A percentile compares a stretch with the other conserved stretches of the same genome.
Conservation (phyloP, 2,329 filamentous ascomycete genomes). For the Zymoseptoria ardabiliae region DNA sequence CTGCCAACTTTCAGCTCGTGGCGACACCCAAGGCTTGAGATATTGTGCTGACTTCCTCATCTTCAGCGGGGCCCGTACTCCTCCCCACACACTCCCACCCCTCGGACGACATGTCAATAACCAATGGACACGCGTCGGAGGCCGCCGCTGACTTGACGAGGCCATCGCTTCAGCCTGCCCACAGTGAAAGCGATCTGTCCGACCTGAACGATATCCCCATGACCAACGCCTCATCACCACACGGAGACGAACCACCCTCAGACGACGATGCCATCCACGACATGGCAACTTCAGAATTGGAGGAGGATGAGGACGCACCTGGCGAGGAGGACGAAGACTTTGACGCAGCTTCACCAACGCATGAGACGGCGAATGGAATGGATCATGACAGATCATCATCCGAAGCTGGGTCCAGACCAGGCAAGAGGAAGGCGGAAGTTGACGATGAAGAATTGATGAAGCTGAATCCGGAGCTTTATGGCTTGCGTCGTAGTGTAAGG, state of each 20-base stretch:
- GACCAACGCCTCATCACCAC: constrained; percentile 35
- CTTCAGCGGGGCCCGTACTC: constrained; percentile 54
- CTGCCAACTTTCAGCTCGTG: constrained; percentile 27
- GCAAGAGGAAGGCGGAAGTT: constrained; percentile 58
- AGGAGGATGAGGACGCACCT: constrained; percentile 43
- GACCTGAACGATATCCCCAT: constrained; percentile 55
- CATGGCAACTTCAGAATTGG: constrained; percentile 40
- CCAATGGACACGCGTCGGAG: constrained; percentile 60
- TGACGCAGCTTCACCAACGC: constrained; percentile 55
- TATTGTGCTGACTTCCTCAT: constrained; percentile 37
- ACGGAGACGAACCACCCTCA: constrained; percentile 34
- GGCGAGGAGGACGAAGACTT: constrained; percentile 60
- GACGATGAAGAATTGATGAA: constrained; percentile 73
- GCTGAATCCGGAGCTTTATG: constrained; percentile 91
- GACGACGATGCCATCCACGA: constrained; percentile 39
- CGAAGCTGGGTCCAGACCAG: constrained; percentile 58
- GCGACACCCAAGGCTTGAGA: constrained; percentile 22
- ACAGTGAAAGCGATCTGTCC: constrained; percentile 69
- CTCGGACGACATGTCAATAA: constrained; percentile 46
- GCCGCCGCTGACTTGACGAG: constrained; percentile 41
- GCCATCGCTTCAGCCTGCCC: constrained; percentile 42
- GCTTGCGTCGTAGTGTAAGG: constrained; percentile 82
- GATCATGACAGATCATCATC: constrained; percentile 61
- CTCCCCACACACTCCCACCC: constrained; percentile 53
- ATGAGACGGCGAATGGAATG: constrained; percentile 37